A percentile compares a stretch with the other conserved stretches of the same genome.
Evolutionary conservation across 805 yeast species (phyloP).

Genomic region (Maudiozyma pseudohumilis): DNA sequence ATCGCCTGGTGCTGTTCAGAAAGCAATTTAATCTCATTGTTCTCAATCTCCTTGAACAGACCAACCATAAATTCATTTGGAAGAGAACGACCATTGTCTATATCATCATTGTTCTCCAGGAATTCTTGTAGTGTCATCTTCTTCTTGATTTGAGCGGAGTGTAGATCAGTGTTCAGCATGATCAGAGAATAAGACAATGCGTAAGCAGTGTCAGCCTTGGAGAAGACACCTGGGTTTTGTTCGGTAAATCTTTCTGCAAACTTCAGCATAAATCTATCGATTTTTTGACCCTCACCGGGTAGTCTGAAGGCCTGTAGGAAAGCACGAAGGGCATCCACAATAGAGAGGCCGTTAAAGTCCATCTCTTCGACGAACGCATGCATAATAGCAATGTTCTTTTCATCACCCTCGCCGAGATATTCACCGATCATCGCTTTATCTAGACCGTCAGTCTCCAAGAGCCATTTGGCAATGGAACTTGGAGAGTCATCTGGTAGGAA

Average conservation of each 20-base stretch:
- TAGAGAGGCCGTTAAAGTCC: constrained; percentile 58
- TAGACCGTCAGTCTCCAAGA: constrained; percentile 63
- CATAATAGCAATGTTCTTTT: constrained; percentile 70
- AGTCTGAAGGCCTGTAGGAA: constrained; percentile 83
- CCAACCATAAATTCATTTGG: constrained; percentile 61
- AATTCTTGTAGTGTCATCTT: constrained; percentile 87
- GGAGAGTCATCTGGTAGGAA: constrained; percentile 59
- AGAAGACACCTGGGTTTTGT: constrained; percentile 80
- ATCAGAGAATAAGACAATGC: constrained; percentile 86
- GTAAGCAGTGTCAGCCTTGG: constrained; percentile 91
- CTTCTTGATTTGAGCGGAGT: constrained; percentile 74
- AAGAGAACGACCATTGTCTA: constrained; percentile 81
- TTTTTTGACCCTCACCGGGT: constrained; percentile 98
- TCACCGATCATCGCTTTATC: constrained; percentile 86
- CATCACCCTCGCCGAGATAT: constrained; percentile 81
- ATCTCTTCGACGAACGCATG: constrained; percentile 85
- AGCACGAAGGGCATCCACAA: constrained; percentile 77
- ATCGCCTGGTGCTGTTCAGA: constrained; percentile 93
- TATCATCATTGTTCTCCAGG: constrained; percentile 77
- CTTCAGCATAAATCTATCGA: constrained; percentile 92
- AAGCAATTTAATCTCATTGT: constrained; percentile 78
- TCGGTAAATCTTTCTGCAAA: constrained; percentile 87
- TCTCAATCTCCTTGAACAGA: constrained; percentile 68
- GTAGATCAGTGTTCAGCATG: constrained; percentile 89
- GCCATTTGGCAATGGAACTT: constrained; percentile 59